phyloP scores from a whole-genome alignment of 305 asterid genomes.

The Fraxinus baroniana region DNA sequence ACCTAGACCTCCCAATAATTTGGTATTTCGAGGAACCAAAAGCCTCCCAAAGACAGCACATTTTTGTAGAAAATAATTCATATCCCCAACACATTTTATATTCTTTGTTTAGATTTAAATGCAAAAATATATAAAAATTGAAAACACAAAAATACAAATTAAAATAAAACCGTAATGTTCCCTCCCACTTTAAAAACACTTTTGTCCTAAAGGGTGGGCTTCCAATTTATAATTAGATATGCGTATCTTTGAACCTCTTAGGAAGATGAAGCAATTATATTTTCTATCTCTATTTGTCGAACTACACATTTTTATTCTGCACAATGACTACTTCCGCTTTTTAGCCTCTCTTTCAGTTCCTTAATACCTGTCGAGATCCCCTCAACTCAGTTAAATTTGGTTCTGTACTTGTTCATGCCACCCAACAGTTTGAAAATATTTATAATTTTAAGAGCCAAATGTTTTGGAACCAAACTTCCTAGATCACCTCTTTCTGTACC shows the following conservation, averaged over 20 bases:
- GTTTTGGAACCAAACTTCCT: background rate
- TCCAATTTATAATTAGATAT: background rate
- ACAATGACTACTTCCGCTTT: background rate
- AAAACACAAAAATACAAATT: background rate
- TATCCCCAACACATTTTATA: background rate
- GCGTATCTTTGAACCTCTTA: background rate
- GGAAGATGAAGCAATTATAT: background rate
- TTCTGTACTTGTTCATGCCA: background rate
- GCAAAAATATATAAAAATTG: background rate
- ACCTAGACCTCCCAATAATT: background rate
- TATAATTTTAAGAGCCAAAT: background rate
- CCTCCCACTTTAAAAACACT: background rate
- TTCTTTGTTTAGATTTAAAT: background rate
- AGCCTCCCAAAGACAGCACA: background rate
- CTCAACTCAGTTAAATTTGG: background rate
- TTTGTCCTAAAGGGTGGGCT: background rate
- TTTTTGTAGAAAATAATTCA: background rate
- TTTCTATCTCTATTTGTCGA: background rate
- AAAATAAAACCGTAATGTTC: background rate
- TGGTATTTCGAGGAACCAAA: background rate
- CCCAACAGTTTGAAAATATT: background rate
- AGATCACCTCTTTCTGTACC: background rate
- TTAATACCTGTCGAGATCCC: background rate
- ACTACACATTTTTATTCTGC: background rate
- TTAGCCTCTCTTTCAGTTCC: background rate